Evolutionary conservation across 2,329 filamentous ascomycete genomes (phyloP).

Genomic region (Penicillium sp.): DNA sequence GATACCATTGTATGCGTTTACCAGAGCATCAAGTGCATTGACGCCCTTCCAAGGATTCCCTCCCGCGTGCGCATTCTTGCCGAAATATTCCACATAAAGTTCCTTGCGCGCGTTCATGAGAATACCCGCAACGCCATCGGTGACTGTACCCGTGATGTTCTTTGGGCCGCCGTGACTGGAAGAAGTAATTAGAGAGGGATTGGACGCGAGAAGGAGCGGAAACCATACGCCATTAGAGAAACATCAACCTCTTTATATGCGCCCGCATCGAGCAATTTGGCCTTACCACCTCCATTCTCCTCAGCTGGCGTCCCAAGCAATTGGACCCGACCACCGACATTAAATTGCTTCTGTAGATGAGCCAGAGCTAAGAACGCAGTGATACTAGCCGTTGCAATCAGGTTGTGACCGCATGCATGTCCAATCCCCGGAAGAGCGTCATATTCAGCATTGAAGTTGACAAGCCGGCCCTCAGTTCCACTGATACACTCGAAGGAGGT

Average conservation of each 20-base stretch:
- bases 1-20: slow-evolving; percentile 52
- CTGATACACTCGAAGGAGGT: slow-evolving; percentile 57
- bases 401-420: slow-evolving; percentile 48
- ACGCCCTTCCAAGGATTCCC: slow-evolving; percentile 62
- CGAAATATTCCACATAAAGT: slow-evolving; percentile 49
- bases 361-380: slow-evolving; percentile 52
- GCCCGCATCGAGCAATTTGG: slow-evolving; percentile 49
- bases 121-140: slow-evolving; percentile 32
- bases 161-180: slow-evolving; percentile 30
- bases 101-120: slow-evolving; percentile 41
- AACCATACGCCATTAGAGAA: slow-evolving; percentile 47
- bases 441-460: slow-evolving; percentile 50
- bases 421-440: slow-evolving; percentile 47
- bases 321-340: slow-evolving; percentile 42
- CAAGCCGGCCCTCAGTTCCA: slow-evolving; percentile 44
- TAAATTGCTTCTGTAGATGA: slow-evolving; percentile 46
- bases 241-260: slow-evolving; percentile 47
- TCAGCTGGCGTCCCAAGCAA: slow-evolving; percentile 47
- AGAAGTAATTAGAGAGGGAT: neutral
- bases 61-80: slow-evolving; percentile 61
- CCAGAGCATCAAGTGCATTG: slow-evolving; percentile 63
- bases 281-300: slow-evolving; percentile 46
- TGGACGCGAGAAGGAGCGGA: neutral
- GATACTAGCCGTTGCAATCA: slow-evolving; percentile 42
- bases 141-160: slow-evolving; percentile 19